Base-by-base conservation (phyloP, 2,329 filamentous ascomycete species). In the Ophiocordyceps camponoti-rufipedis region DNA sequence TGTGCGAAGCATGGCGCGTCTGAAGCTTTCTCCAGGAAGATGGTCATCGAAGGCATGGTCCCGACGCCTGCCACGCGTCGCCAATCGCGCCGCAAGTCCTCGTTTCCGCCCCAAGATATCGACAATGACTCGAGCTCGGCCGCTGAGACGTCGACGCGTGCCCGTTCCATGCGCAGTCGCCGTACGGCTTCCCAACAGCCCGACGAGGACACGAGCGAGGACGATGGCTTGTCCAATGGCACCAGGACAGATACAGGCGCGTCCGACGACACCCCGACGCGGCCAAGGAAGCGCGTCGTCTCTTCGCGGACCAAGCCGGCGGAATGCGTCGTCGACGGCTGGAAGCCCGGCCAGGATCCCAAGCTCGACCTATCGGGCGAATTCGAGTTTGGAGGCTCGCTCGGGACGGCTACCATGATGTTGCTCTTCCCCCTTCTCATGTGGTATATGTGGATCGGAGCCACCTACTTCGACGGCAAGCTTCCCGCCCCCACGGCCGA, bases 361-460 rank as follows among this genome's bases (percentile, higher is more conserved):
- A 79, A 72, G 60, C 53, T 81, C 47, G 78, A 82, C 63, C 67
- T 72, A 55, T 78, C 75, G 2, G 75, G 72, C 50, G 67, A 74
- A 50, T 74, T 76, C 53, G 93, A 98, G 60, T 98, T 96, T 58
- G 89, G 89, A 51, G 91, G 91, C 48, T 80, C 85, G 3, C 59
- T 73, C n/a, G 89, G 91, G 46, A 82, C 88, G 40, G 65, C 74
- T 14, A 69, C 75, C 53, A 87, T 95, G 76, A 96, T 96, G 86
- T 72, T 87, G 50, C 78, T 82, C 42, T 98, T 96, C 64, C 91
- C 91, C n/a, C 50, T 80, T 35, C 74, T 98, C 55, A 96, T 96
- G 89, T 95, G 85, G 74, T 96, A 95, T 68, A 94, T 98, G 88
- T 96, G 88, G 88, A 80, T 94, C 62, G 91, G 91, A 44, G 84